Base-by-base conservation (phyloP, 2,329 filamentous ascomycete genomes). In the Aspergillus clavatus region DNA sequence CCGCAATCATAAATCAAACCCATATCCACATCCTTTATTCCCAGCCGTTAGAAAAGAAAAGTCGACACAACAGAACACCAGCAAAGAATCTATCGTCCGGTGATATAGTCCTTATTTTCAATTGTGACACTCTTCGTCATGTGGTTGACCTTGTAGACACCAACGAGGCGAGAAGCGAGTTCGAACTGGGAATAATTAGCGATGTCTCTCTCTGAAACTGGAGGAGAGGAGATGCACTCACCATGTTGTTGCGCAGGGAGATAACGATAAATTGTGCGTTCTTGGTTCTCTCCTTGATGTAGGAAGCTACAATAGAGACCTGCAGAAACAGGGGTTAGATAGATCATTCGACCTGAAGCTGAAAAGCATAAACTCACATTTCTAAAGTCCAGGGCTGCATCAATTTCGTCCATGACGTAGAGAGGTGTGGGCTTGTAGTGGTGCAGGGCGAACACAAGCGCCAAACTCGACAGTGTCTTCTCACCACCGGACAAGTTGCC, bases 381-480 rank as follows among this genome's bases (percentile, higher is more conserved):
- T 72, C 90, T 78, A 77, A 98, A 98, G 74, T 98, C 93, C 72
- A 98, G 72, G 23, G 93, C 93, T 18, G 93, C 93, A 70, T 98
- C 93, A 67, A 98, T 98, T 74, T 98, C 93, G 71, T 98, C 93
- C 93, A 98, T 98, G 60, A 98, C 93, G 68, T 98, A 98, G 51
- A 98, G 71, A 42, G 93, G 93, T 50, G 93, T 98, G 7, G 93
- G 93, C 73, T 95, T 95, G 70, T 96, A 98, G 65, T 97, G 91
- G 69, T 98, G 93, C 59, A 98, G 71, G 23, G 93, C 93, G 75
- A 98, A 98, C n/a, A 98, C 93, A 46, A 98, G 73, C 18, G 93
- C 93, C 69, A 98, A 72, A 69, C 86, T 91, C 56, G 87, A 93
- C 51, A 98, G 73, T 28, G 93, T 98, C 81, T 98, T 98, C 72